Evolutionary conservation across 2,329 filamentous ascomycete species (phyloP).

Genomic region (Cadophora sp.): DNA sequence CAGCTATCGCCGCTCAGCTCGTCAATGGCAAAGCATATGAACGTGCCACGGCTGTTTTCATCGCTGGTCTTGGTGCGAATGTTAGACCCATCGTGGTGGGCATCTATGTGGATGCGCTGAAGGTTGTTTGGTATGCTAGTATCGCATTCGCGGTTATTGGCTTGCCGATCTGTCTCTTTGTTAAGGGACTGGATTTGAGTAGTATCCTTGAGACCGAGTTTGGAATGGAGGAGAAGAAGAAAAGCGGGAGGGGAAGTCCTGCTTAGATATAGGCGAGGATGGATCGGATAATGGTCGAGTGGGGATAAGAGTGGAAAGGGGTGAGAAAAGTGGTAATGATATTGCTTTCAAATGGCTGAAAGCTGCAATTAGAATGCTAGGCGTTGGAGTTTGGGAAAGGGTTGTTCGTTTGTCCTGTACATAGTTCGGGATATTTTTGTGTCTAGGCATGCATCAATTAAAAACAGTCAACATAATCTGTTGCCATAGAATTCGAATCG

Average conservation of each 20-base stretch:
- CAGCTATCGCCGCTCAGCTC: conserved; percentile 5
- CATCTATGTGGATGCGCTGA: conserved; percentile 23
- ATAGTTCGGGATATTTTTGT: neutral
- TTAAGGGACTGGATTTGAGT: conserved; percentile 16
- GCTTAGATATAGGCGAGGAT: neutral
- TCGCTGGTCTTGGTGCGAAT: conserved; percentile 9
- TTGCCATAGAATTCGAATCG: neutral
- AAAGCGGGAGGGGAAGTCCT: conserved; percentile 6
- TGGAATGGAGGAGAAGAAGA: conserved; percentile 28
- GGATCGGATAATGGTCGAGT: neutral
- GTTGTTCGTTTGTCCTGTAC: neutral
- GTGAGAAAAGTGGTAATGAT: neutral
- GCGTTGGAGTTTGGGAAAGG: neutral
- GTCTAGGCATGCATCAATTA: neutral
- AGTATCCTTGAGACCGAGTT: conserved; percentile 18
- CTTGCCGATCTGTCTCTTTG: conserved; percentile 19
- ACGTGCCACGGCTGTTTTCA: conserved; percentile 21
- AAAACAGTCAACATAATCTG: neutral
- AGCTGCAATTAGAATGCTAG: neutral
- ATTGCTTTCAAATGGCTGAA: neutral
- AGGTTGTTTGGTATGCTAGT: conserved; percentile 22
- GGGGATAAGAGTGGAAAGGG: neutral
- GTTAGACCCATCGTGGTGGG: conserved; percentile 14
- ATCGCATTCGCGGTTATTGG: conserved; percentile 24
- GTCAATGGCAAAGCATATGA: conserved; percentile 24